Percentiles rank a stretch among this genome's conserved stretches.
phyloP scores from a whole-genome alignment of 179 eudicot genomes.

The Camellia oleifera region DNA sequence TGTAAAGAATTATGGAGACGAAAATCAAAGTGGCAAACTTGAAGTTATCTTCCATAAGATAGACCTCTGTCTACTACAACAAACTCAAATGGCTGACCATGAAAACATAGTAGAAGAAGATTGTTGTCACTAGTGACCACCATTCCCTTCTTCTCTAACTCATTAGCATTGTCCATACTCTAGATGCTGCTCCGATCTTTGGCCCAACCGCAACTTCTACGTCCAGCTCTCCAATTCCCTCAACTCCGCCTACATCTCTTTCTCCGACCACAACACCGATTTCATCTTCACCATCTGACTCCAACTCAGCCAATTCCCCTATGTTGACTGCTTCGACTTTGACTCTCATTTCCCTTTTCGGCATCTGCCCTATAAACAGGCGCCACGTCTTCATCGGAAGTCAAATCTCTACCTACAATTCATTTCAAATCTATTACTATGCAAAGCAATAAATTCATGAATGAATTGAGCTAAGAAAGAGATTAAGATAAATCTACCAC shows the following conservation, averaged over 20 bases:
- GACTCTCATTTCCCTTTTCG: slow-evolving; percentile 52
- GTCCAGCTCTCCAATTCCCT: slow-evolving; percentile 78
- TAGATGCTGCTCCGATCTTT: slow-evolving; percentile 34
- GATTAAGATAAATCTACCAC: too few species aligned
- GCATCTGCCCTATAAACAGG: slow-evolving; percentile 65
- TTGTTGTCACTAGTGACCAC: slow-evolving; percentile 78
- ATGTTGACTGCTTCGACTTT: slow-evolving; percentile 56
- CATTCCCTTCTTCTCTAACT: slow-evolving; percentile 83
- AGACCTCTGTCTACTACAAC: too few species aligned
- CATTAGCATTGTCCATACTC: slow-evolving; percentile 71
- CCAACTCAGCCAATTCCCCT: slow-evolving; percentile 82
- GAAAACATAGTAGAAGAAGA: too few species aligned
- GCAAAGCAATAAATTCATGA: too few species aligned
- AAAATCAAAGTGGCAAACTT: too few species aligned
- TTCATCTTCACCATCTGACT: slow-evolving; percentile 72
- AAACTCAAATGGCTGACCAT: too few species aligned
- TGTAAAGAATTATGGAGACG: too few species aligned
- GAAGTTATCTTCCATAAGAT: too few species aligned
- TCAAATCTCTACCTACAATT: slow-evolving; percentile 26
- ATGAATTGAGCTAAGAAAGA: too few species aligned
- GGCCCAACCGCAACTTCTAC: slow-evolving; percentile 69
- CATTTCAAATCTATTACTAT: too few species aligned
- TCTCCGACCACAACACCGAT: slow-evolving; percentile 54
- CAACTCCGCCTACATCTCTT: slow-evolving; percentile 78
- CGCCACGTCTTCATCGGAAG: slow-evolving; percentile 63